Conservation (phyloP, 345 rosid species). For the Aethionema arabicum region DNA sequence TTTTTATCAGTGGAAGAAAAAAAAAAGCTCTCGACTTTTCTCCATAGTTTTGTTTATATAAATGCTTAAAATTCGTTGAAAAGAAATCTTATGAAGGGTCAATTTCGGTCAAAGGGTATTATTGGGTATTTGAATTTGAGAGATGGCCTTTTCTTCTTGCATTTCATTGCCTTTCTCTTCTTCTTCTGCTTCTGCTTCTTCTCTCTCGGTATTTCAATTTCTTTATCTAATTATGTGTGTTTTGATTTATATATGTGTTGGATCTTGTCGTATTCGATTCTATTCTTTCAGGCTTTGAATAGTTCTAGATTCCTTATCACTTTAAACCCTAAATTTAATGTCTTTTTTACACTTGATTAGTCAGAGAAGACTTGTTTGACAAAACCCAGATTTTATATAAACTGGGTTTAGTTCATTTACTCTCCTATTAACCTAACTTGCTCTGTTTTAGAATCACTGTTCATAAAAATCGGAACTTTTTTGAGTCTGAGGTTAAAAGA, state of each 20-base stretch:
- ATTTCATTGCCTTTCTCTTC: slow-evolving; percentile 44
- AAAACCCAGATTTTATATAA: slow-evolving; percentile 2
- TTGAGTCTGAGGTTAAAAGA: background rate
- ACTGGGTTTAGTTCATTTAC: background rate
- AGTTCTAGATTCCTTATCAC: slow-evolving; percentile 22
- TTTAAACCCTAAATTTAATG: slow-evolving; percentile 3
- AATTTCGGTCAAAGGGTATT: slow-evolving; percentile 24
- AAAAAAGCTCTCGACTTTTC: background rate
- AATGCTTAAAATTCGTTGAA: slow-evolving; percentile 9
- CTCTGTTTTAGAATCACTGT: slow-evolving; percentile 16
- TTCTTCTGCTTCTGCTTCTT: slow-evolving; percentile 27
- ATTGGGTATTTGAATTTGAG: slow-evolving; percentile 28
- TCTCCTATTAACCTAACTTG: background rate
- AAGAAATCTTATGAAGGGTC: slow-evolving; percentile 37
- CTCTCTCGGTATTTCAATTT: slow-evolving; percentile 25
- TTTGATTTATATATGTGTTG: background rate
- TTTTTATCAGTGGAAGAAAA: slow-evolving; percentile 19
- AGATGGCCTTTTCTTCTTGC: slow-evolving; percentile 61
- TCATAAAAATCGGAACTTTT: background rate
- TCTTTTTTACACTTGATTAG: slow-evolving; percentile 4
- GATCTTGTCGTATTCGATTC: slow-evolving; percentile 21
- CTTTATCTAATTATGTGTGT: slow-evolving; percentile 10
- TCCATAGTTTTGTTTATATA: background rate
- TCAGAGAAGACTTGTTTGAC: background rate
- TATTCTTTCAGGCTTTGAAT: background rate